Conservation (phyloP, 1,139 yeast species). For the Nakaseomyces sp. region DNA sequence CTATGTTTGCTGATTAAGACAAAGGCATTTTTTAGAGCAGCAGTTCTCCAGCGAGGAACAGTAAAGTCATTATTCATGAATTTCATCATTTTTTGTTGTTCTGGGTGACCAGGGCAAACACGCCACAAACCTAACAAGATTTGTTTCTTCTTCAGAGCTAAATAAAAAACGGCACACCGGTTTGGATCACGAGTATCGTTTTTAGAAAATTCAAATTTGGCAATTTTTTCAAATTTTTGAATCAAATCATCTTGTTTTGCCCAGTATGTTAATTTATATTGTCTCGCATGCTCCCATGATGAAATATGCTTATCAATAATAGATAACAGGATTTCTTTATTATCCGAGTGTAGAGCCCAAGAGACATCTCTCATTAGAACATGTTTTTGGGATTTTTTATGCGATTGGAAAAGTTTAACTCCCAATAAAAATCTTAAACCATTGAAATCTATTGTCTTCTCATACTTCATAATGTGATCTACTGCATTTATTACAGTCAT, state of each 20-base stretch:
- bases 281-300: conserved; percentile 53
- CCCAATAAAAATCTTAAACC: conserved; percentile 70
- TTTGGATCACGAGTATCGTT: conserved; percentile 58
- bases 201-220: conserved; percentile 50
- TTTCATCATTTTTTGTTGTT: conserved; percentile 70
- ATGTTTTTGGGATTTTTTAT: conserved; percentile 38
- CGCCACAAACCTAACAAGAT: conserved; percentile 78
- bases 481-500: conserved; percentile 60
- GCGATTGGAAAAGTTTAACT: conserved; percentile 56
- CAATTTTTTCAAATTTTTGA: conserved; percentile 55
- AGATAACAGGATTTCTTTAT: conserved; percentile 56
- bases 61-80: conserved; percentile 70
- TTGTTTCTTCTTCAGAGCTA: conserved; percentile 71
- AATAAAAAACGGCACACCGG: conserved; percentile 60
- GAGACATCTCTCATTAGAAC: conserved; percentile 72
- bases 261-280: conserved; percentile 71
- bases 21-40: conserved; percentile 88
- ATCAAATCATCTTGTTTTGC: conserved; percentile 43
- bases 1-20: conserved; percentile 85
- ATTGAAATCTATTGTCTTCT: conserved; percentile 54
- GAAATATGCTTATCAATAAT: conserved; percentile 46
- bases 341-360: conserved; percentile 83
- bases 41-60: conserved; percentile 69
- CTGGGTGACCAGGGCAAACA: conserved; percentile 64
- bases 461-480: conserved; percentile 42